Base-by-base conservation (phyloP, 129 eudicot species). In the Lactuca saligna region DNA sequence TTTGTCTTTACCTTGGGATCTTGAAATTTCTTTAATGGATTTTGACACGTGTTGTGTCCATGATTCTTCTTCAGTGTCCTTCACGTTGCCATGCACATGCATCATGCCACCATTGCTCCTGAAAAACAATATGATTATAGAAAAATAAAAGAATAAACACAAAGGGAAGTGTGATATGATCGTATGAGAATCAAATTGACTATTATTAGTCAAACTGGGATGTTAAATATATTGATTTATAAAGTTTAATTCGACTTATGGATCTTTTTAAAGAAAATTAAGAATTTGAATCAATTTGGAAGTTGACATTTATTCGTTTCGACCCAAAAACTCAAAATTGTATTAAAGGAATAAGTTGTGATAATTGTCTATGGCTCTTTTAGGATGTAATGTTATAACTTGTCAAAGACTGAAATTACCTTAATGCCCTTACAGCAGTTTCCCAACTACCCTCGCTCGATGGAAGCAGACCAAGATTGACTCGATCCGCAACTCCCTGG, bases 401-500 rank as follows among this genome's bases (percentile, higher is more conserved):
- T 31, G 39, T 46, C 53, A 46, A 74, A 66, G 17, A 73, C 68
- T 57, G 14, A 48, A 69, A 72, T 49, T 34, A 94, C 99, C 97
- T 82, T 69, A 94, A 82, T 41, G 96, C 99, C 80, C 84, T 87
- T 16, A 94, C 93, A 37, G 96, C 97, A 63, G 89, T 83, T 49
- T 46, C 84, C 99, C 99, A 94, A 67, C 97, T 94, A 66, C 85
- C 87, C 85, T 94, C 96, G 53, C 99, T 94, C 34, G 99, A 83
- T 41, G 99, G 99, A 58, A 94, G 66, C 77, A 94, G 93, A 56
- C 99, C 99, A 71, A 94, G 99, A 64, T 84, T 87, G 54, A 94
- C 97, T 57, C 99, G 73, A 82, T 89, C 83, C 13, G 99, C 96
- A 75, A 94, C 93, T 61, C 93, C 99, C 99, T 94, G 87, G 8